These are phyloP conservation scores for Neurospora terricola DNA, from an alignment of 495 filamentous ascomycete genomes.

Conservation along the genomic window DNA sequence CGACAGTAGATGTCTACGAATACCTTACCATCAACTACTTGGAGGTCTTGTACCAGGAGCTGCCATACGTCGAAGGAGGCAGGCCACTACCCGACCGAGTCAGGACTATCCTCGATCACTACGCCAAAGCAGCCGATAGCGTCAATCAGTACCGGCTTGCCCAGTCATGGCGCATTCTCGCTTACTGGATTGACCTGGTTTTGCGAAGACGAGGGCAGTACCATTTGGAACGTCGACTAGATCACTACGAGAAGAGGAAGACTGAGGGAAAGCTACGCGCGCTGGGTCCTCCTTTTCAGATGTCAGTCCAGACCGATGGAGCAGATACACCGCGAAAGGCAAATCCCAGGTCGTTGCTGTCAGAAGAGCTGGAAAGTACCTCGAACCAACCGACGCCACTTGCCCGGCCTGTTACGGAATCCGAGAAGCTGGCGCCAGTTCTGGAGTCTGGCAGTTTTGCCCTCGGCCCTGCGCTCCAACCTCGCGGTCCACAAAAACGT, in stretches of 20 bases:
- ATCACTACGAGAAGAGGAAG: slow-evolving; percentile 15
- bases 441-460: slow-evolving; percentile 33
- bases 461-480: slow-evolving; percentile 28
- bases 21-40: slow-evolving; percentile 54
- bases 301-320: slow-evolving; percentile 9
- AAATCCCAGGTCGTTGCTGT: slow-evolving; percentile 26
- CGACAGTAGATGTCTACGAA: slow-evolving; percentile 42
- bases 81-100: slow-evolving; percentile 32
- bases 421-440: slow-evolving; percentile 28
- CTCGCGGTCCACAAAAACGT: slow-evolving; percentile 14
- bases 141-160: slow-evolving; percentile 52
- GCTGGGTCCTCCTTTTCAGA: slow-evolving; percentile 1
- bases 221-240: slow-evolving; percentile 37
- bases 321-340: slow-evolving; percentile 31
- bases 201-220: slow-evolving; percentile 48
- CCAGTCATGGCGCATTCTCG: slow-evolving; percentile 66
- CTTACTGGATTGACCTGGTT: slow-evolving; percentile 50
- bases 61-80: slow-evolving; percentile 22
- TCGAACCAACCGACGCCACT: slow-evolving; percentile 75
- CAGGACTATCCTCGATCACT: slow-evolving; percentile 46
- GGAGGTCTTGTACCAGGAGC: slow-evolving; percentile 27
- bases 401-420: slow-evolving; percentile 51
- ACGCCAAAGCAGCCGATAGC: slow-evolving; percentile 51
- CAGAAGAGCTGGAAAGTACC: slow-evolving; percentile 54
- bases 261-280: slow-evolving; percentile 14